Evolutionary conservation across 331 rosid genomes (phyloP), one percentile per base, ranked within the genome.

Genomic region (Quercus lobata): DNA sequence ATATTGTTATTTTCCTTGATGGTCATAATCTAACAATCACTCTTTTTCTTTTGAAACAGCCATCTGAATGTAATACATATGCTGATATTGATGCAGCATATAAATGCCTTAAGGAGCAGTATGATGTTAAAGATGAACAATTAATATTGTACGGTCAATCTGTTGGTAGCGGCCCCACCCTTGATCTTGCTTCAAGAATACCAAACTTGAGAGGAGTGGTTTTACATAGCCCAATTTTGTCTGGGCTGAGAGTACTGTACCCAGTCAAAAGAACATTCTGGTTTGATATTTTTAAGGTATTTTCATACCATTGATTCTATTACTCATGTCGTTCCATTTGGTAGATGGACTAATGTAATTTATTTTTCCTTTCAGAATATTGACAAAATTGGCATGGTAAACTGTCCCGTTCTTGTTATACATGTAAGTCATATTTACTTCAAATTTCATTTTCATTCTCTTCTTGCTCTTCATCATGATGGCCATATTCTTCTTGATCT

Each of bases 251-350:
- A 87, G 97, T 94, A 30, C 86, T 94, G 80, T 92, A 92, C 83
- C 98, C 97, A 34, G 94, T 90, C 54, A 94, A 94, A 84, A 87
- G 97, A 77, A 87, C 98, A 6, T 94, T 87, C 81, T 92, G 98
- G 98, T 92, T 94, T 86, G 98, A 94, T 83, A 94, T 94, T 83
- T 94, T 86, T 86, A 92, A 94, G 98, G 98, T 94, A 81, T 7
- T 71, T 68, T 75, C 74, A 8, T 57, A 53, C 49, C 29, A 19
- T 30, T 17, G 44, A 63, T 81, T 75, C 41, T 79, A n/a, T 69
- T 73, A 57, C 72, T 35, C 65, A 30, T 35, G 14, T 35, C 63
- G 75, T 79, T 86, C 74, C 81, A 76, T 83, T 82, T 73, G 49
- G 37, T 69, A 44, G 49, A 52, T 37, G 18, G 75, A 49, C 70